A percentile compares a stretch with the other conserved stretches of the same genome.
Conservation (phyloP, 768 basidiomycete species). For the Rhizopogon vulgaris region DNA sequence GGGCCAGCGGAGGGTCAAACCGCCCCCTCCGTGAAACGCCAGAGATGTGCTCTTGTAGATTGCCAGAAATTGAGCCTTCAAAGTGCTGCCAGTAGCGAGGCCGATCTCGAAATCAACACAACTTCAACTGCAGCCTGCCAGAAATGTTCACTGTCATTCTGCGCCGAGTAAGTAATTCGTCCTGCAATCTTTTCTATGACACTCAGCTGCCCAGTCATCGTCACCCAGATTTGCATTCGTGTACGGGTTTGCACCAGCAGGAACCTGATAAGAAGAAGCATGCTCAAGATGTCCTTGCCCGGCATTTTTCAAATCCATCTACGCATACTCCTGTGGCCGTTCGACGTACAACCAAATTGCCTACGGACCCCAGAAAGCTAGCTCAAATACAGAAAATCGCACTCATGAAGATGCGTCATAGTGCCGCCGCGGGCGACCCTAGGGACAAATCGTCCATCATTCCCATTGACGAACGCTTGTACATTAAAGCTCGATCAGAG, state of each 20-base stretch:
- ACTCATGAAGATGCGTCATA: conserved; percentile 71
- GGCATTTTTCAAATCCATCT: conserved; percentile 37
- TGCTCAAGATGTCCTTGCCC: conserved; percentile 48
- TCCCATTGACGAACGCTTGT: conserved; percentile 50
- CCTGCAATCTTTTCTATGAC: not conserved
- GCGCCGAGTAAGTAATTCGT: conserved; percentile 42
- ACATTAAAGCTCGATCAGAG: conserved; percentile 40
- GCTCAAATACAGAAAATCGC: conserved; percentile 53
- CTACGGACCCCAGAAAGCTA: conserved; percentile 47
- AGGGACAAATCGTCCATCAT: conserved; percentile 44
- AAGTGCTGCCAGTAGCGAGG: conserved; percentile 22
- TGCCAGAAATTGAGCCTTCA: conserved; percentile 56
- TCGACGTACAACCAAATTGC: conserved; percentile 26
- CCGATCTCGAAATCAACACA: conserved; percentile 9
- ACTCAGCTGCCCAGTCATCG: conserved; percentile 47
- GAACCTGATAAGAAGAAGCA: conserved; percentile 33
- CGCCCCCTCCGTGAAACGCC: conserved; percentile 23
- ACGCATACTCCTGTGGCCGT: conserved; percentile 21
- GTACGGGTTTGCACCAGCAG: conserved; percentile 25
- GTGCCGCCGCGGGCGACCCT: conserved; percentile 56
- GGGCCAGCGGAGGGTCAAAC: not conserved
- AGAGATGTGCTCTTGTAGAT: conserved; percentile 41
- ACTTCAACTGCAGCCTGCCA: conserved; percentile 35
- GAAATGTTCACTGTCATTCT: conserved; percentile 53
- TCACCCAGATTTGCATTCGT: conserved; percentile 55